Base-by-base conservation (phyloP, 1,139 yeast species). In the Taphrina pruni region DNA sequence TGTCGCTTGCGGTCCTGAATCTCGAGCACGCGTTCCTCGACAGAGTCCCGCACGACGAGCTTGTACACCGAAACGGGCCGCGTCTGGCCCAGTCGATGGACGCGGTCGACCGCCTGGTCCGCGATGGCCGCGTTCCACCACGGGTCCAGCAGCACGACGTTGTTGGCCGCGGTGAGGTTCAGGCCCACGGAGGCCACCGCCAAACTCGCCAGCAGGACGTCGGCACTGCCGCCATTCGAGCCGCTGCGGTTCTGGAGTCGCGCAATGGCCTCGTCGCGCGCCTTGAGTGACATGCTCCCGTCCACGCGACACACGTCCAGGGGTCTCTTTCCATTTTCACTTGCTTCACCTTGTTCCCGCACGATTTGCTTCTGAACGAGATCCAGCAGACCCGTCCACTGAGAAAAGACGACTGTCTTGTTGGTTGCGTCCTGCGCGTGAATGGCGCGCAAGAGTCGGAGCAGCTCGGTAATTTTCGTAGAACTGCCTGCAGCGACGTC, bases 351-450 rank as follows among this genome's bases (percentile, higher is more conserved):
- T 0, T 81, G 77, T 36, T 82, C 79, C 26, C 81, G 78, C 5
- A 79, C 78, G 35, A 94, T 80, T 26, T 87, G 85, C 58, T 87
- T 80, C 62, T 84, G 83, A 76, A 94, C 78, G 46, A 94, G 78
- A 72, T 89, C 94, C 76, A 94, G 88, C 74, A 90, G 83, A 0
- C 88, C 80, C 1, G 95, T 88, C 78, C 94, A 94, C 74, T 91
- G 97, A 0, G 97, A 89, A 75, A 94, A 94, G 0, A 94, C 81
- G 70, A 94, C 87, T 2, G 88, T 79, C 77, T 89, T 89, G 17
- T 48, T 64, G 11, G 67, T 64, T 6, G 61, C 43, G 45, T 64
- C 67, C 56, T 64, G 50, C 4, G 56, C 39, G 14, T 55, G 32
- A 46, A 50, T 54, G 38, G 61, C 67, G 11, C 54, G 46, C 55